Evolutionary conservation across 2,329 filamentous ascomycete genomes (phyloP), one percentile per base, ranked within the genome.

Genomic region (Fusarium sp.): DNA sequence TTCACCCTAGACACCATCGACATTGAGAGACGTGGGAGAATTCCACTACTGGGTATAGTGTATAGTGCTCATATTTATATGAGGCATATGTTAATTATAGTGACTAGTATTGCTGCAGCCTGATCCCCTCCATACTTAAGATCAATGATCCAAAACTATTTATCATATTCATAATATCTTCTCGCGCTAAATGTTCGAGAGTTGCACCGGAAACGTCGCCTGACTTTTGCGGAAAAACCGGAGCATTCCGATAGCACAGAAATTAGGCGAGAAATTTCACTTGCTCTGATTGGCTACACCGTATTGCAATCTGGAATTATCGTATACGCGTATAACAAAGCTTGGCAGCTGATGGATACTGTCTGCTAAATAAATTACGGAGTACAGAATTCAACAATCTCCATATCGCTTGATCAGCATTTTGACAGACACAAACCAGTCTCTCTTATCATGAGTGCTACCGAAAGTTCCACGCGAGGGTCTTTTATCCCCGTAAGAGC

Each of bases 111-210:
- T n/a, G 3, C 15, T n/a, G 2, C 7, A 17, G 0, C 14, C 3
- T 1, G 17, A 13, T 13, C 24, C n/a, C 11, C 5, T 45, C 11
- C 12, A 20, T 6, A 45, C 24, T 20, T n/a, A 17, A 17, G 2
- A 17, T 30, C 0, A 17, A 30, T 8, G 0, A 3, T n/a, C 6
- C 15, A 2, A 8, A n/a, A 20, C 6, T 30, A n/a, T 13, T 0
- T 50, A 17, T 50, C 0, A n/a, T 0, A 22, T n/a, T 12, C 0
- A 30, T 4, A 30, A n/a, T 30, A 17, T 30, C 28, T 30, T 8
- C 26, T 8, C 9, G 3, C 12, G 14, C 7, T 3, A n/a, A 30
- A 20, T 0, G 7, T 12, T 14, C 6, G 0, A 17, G 0, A 1
- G 24, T 7, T 10, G 13, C 14, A 17, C 5, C 2, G 26, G 1